Conservation (phyloP, 2,329 filamentous ascomycete species). For the Pseudogymnoascus verrucosus region DNA sequence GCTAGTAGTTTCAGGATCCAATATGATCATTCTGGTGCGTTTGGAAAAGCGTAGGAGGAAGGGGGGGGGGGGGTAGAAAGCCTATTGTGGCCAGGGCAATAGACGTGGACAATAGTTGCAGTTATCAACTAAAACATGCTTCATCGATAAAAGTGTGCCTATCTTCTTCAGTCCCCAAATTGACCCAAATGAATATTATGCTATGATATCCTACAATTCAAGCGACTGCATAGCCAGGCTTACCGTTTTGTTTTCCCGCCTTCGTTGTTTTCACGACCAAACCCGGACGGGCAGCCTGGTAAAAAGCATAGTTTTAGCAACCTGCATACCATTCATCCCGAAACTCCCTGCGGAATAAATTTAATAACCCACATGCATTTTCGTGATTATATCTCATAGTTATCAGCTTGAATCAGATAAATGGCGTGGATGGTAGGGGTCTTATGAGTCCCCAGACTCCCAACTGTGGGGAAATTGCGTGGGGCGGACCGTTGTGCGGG, state of each 20-base stretch:
- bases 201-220: not conserved
- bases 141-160: not conserved
- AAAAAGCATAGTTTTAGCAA: not conserved
- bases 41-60: not conserved
- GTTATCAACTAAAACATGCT: not conserved
- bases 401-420: not conserved
- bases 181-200: not conserved
- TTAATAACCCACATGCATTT: not conserved
- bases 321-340: not conserved
- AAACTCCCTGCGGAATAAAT: not conserved
- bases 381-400: not conserved
- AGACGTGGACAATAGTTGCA: not conserved
- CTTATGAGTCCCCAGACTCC: not conserved
- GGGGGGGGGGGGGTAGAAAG: not conserved
- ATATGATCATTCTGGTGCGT: not conserved
- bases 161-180: not conserved
- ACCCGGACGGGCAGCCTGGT: not conserved
- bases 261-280: not conserved
- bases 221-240: not conserved
- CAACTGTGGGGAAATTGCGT: constrained; percentile 6
- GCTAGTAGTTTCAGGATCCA: not conserved
- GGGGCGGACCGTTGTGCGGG: not conserved
- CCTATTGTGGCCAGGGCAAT: not conserved
- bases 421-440: not conserved
- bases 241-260: not conserved